Conservation (phyloP, 2,329 filamentous ascomycete species). For the Ilyonectria mors-panacis region DNA sequence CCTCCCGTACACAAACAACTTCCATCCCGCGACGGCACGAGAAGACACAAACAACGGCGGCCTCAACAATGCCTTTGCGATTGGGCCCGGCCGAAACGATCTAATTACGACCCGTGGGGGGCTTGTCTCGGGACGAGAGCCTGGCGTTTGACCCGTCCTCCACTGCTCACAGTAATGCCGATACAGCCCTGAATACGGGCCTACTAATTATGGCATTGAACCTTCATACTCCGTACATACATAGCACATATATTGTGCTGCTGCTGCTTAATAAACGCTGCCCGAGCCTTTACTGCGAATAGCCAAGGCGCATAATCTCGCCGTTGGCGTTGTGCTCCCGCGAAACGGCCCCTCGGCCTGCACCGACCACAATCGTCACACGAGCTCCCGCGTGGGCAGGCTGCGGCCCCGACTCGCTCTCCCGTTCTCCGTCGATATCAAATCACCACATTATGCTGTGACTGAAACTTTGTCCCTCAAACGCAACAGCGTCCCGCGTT, state of each 20-base stretch:
- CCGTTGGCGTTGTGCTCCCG: constrained; percentile 16
- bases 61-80: background rate
- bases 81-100: constrained; percentile 19
- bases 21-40: background rate
- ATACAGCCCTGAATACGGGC: constrained; percentile 1
- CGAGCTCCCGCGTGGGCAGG: constrained; percentile 19
- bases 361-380: constrained; percentile 24
- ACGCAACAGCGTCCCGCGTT: constrained; percentile 15
- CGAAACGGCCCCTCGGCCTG: constrained; percentile 25
- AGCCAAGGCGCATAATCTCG: constrained; percentile 8
- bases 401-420: background rate
- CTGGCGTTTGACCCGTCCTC: constrained; percentile 28
- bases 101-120: constrained; percentile 19
- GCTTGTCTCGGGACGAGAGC: constrained; percentile 37
- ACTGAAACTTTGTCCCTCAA: constrained; percentile 13
- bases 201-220: background rate
- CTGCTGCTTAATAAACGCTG: constrained; percentile 13
- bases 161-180: constrained; percentile 14
- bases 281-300: constrained; percentile 5
- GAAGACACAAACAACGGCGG: constrained; percentile 13
- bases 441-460: constrained; percentile 12
- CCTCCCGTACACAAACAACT: constrained; percentile 2
- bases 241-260: background rate
- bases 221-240: constrained; percentile 14
- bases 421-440: constrained; percentile 15